These are phyloP conservation scores for Ogataea methylovora DNA, from an alignment of 805 yeast species.

Conservation along the genomic window DNA sequence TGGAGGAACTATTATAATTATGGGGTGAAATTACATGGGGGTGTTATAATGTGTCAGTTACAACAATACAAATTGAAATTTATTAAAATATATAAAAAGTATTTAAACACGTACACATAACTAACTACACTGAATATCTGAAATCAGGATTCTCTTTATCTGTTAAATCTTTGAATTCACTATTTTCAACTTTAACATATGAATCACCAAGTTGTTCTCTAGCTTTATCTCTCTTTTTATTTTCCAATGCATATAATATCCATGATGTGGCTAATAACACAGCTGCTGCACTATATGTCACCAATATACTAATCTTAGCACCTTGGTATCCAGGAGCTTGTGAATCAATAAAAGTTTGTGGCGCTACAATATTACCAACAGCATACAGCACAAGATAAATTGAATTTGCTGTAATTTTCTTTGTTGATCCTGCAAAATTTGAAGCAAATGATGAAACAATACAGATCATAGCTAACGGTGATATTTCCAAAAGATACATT, in stretches of 20 bases:
- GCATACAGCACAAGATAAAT: conserved; percentile 53
- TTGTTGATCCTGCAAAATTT: conserved; percentile 58
- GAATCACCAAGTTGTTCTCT: conserved; percentile 18
- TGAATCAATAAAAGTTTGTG: conserved; percentile 51
- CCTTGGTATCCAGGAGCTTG: conserved; percentile 52
- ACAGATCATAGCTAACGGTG: conserved; percentile 21
- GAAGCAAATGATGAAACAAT: conserved; percentile 16
- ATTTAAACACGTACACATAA: no score
- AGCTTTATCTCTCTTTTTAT: conserved; percentile 12
- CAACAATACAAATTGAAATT: no score
- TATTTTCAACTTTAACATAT: conserved; percentile 20
- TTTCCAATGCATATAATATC: conserved; percentile 10
- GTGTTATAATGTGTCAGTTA: no score
- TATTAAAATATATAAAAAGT: no score
- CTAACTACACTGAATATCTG: no score
- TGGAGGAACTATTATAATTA: no score
- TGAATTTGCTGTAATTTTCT: conserved; percentile 48
- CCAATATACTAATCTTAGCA: conserved; percentile 46
- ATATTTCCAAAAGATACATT: conserved; percentile 17
- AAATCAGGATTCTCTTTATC: conserved; percentile 32
- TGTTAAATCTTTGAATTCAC: conserved; percentile 38
- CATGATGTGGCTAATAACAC: conserved; percentile 13
- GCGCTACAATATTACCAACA: conserved; percentile 60
- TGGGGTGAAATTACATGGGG: no score
- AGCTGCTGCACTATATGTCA: conserved; percentile 24